Percentiles rank a stretch among this genome's conserved stretches.
phyloP scores from a whole-genome alignment of 1,284 basidiomycete species.

The Phellopilus nigrolimitatus region DNA sequence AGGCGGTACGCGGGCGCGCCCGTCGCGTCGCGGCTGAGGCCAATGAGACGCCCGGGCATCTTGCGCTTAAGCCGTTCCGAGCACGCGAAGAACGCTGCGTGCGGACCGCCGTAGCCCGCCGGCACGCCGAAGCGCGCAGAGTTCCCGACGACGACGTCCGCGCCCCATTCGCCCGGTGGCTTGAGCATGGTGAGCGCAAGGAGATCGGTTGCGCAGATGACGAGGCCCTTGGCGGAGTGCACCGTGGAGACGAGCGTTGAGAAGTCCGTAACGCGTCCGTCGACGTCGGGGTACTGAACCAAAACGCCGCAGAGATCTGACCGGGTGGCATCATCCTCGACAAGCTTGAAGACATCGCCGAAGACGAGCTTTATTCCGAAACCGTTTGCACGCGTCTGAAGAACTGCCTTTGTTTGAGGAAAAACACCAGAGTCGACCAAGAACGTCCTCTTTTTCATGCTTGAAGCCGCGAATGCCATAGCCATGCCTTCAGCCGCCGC shows the following conservation, averaged over 20 bases:
- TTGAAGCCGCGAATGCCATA: constrained; percentile 64
- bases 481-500: constrained; percentile 93
- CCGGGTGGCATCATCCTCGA: constrained; percentile 50
- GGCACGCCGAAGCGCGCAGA: constrained; percentile 95
- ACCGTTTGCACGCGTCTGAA: constrained; percentile 83
- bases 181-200: constrained; percentile 91
- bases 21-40: constrained; percentile 79
- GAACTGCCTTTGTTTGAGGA: constrained; percentile 84
- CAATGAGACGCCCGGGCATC: constrained; percentile 95
- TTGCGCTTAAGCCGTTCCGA: constrained; percentile 92
- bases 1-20: constrained; percentile 90
- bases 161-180: constrained; percentile 98
- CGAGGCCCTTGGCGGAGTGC: constrained; percentile 75
- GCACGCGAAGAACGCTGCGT: constrained; percentile 95
- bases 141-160: constrained; percentile 94
- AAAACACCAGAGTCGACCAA: constrained; percentile 79
- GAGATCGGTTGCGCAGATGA: constrained; percentile 88
- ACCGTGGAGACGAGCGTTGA: constrained; percentile 59
- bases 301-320: constrained; percentile 82
- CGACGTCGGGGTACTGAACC: constrained; percentile 89
- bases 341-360: constrained; percentile 50
- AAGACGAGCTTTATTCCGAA: constrained; percentile 82
- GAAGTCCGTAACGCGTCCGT: constrained; percentile 84
- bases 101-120: constrained; percentile 86
- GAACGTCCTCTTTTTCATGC: constrained; percentile 79